phyloP scores from a whole-genome alignment of 176 grass and related monocot genomes.

The Hyparrhenia diplandra region DNA sequence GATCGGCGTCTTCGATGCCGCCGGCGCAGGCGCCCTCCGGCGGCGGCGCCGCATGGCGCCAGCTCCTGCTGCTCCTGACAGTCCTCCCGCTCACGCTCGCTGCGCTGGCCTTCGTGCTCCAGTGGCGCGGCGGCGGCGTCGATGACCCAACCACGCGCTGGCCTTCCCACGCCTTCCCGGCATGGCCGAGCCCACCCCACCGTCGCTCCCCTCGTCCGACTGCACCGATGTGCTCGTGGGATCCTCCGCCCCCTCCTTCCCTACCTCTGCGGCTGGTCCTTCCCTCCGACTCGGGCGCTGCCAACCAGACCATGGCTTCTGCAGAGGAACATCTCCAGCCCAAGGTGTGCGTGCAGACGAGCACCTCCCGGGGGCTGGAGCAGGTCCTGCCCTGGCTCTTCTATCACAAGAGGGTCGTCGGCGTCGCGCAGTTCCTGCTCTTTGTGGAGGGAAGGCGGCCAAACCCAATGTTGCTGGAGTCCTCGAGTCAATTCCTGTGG shows the following conservation, averaged over 20 bases:
- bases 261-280: conserved; percentile 75
- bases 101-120: conserved; percentile 65
- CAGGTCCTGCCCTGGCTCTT: conserved; percentile 96
- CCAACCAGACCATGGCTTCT: conserved; percentile 54
- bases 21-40: conserved; percentile 16
- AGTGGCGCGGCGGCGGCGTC: conserved; percentile 75
- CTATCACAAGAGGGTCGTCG: conserved; percentile 91
- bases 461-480: conserved; percentile 65
- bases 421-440: conserved; percentile 78
- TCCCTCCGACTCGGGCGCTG: conserved; percentile 43
- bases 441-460: conserved; percentile 93
- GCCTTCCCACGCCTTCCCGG: conserved; percentile 55
- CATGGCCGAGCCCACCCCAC: conserved; percentile 42
- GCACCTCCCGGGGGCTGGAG: conserved; percentile 80
- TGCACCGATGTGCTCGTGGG: conserved; percentile 1
- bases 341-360: conserved; percentile 88
- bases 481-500: conserved; percentile 82
- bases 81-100: conserved; percentile 66
- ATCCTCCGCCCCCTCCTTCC: conserved; percentile 54
- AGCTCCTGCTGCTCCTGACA: conserved; percentile 62
- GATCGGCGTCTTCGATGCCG: conserved; percentile 31
- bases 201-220: conserved; percentile 26
- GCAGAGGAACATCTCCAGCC: conserved; percentile 22
- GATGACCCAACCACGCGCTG: conserved; percentile 70
- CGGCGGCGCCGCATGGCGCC: conserved; percentile 29